These are phyloP conservation scores for Dothideomycetes sp. DNA, from an alignment of 2,329 filamentous ascomycete genomes.

Conservation along the genomic window DNA sequence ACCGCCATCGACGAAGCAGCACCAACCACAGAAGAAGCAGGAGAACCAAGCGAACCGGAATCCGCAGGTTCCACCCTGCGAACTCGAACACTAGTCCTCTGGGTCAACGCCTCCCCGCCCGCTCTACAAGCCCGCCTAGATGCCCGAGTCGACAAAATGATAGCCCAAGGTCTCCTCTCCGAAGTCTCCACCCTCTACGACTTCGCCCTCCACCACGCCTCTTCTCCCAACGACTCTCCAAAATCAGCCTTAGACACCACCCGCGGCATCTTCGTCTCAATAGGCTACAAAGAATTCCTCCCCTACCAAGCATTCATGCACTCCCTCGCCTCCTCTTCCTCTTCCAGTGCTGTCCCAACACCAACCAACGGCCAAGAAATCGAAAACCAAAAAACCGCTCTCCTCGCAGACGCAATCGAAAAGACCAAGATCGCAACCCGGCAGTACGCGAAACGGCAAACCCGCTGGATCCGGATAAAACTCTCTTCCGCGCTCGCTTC, in stretches of 20 bases:
- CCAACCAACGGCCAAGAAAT: too few species aligned
- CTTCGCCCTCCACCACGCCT: constrained; percentile 34
- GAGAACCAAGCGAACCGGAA: neutral
- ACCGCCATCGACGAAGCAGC: constrained; percentile 1
- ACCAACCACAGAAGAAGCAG: neutral
- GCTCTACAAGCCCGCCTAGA: constrained; percentile 61
- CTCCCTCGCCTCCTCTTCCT: constrained; percentile 16
- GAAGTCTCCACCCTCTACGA: constrained; percentile 47
- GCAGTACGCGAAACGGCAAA: constrained; percentile 76
- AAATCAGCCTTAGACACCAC: constrained; percentile 56
- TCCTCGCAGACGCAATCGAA: constrained; percentile 54
- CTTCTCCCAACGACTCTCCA: too few species aligned
- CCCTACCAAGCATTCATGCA: constrained; percentile 45
- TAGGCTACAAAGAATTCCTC: constrained; percentile 87
- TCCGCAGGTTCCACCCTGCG: constrained; percentile 10
- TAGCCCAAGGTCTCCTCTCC: constrained; percentile 51
- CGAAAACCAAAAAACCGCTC: constrained; percentile 36
- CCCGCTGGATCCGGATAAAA: constrained; percentile 79
- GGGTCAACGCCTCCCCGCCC: constrained; percentile 69
- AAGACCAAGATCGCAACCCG: constrained; percentile 72
- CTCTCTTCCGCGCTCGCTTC: constrained; percentile 60
- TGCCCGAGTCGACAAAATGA: constrained; percentile 73
- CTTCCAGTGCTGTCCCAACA: too few species aligned
- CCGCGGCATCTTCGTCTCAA: constrained; percentile 89
- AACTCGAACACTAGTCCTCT: constrained; percentile 61